Evolutionary conservation across 768 basidiomycete species (phyloP), one percentile per base, ranked within the genome.

Genomic region (Termitomyces sp.): DNA sequence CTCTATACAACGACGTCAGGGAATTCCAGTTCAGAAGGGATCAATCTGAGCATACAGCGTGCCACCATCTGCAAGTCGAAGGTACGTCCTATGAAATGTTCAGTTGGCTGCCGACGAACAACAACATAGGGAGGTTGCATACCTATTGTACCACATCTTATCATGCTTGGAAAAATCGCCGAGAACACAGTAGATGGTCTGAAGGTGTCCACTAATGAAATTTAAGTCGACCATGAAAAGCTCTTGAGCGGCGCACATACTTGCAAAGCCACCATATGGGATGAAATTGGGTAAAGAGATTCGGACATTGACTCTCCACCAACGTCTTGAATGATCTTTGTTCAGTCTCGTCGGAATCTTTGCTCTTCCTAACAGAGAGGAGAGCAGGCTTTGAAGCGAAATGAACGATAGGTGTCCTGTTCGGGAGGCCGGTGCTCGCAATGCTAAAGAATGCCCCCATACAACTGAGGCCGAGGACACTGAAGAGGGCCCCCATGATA

Each of bases 161-260:
- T 87, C 82, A 32, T 72, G 70, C 54, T 76, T 77, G 2, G 82
- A 79, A 60, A 87, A 86, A 62, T 87, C 76, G 3, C 83, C 85
- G 5, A 82, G 29, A 1, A 83, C 82, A 50, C 78, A 80, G 50
- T 84, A 85, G 15, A 80, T 63, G 1, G 86, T 87, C 59, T 87
- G 85, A 10, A 86, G 59, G 65, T 88, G 84, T 3, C 84, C 85
- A 64, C 84, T 85, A 53, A 27, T 23, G 20, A 29, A 11, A 45
- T 7, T 32, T 43, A 10, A 38, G 18, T 18, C 7, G 31, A 27
- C 18, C 27, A n/a, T 10, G 43, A 35, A 18, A 35, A 7, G 16
- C 18, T 9, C 13, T 32, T 3, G 25, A 39, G 29, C n/a, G 20
- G 67, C 76, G 49, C n/a, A n/a, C n/a, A n/a, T 53, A 79, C 77